phyloP scores from a whole-genome alignment of 768 basidiomycete species.

The Rhizopogon vinicolor region DNA sequence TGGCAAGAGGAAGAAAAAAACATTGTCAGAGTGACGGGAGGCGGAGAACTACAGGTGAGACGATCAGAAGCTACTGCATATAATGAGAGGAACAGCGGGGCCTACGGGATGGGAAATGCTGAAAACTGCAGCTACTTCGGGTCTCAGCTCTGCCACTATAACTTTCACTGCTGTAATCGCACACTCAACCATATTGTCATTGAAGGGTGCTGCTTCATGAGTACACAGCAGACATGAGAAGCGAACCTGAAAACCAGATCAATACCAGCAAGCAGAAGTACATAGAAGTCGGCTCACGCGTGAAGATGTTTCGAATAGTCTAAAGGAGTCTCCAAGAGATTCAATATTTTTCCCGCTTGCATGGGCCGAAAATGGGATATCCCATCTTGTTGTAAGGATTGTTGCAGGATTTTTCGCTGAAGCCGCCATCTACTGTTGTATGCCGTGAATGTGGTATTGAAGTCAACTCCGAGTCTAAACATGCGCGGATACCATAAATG shows the following conservation, averaged over 20 bases:
- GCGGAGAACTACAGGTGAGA: slow-evolving; percentile 15
- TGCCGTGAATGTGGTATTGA: slow-evolving; percentile 10
- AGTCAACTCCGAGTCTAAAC: background rate
- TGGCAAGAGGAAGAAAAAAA: too few relatives aligned
- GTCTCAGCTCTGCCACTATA: too few relatives aligned
- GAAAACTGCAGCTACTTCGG: too few relatives aligned
- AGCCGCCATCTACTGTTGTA: slow-evolving; percentile 21
- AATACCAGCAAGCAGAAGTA: too few relatives aligned
- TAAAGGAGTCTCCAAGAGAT: background rate
- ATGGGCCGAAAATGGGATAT: background rate
- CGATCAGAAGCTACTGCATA: background rate
- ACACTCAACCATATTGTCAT: background rate
- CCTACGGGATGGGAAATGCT: too few relatives aligned
- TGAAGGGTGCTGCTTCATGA: background rate
- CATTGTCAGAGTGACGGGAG: slow-evolving; percentile 9
- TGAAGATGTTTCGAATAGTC: too few relatives aligned
- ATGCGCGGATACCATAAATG: background rate
- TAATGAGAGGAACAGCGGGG: too few relatives aligned
- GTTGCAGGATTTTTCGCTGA: slow-evolving; percentile 11
- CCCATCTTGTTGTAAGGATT: slow-evolving; percentile 4
- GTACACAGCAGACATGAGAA: slow-evolving; percentile 1
- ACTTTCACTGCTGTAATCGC: too few relatives aligned
- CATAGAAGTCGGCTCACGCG: too few relatives aligned
- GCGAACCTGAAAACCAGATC: background rate
- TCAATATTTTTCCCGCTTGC: background rate